Evolutionary conservation across 2,329 filamentous ascomycete species (phyloP), one percentile per base, ranked within the genome.

Genomic region (Bipolaris cookei): DNA sequence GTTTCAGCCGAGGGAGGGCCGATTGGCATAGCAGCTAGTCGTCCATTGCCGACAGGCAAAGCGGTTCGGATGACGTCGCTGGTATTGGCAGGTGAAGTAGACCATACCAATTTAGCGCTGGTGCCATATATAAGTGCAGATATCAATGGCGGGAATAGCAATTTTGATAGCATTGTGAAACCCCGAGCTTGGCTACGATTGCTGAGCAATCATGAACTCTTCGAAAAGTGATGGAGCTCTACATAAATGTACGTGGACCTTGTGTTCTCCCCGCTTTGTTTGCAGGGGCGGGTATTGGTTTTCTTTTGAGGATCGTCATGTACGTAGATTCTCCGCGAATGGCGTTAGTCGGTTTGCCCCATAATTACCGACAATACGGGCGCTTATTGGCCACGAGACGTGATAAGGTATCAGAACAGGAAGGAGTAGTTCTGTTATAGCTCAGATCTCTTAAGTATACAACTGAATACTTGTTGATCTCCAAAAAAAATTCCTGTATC

Each of bases 11-110:
- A 78, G 0, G 81, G 74, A 14, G 70, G 58, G 0, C 82, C 81
- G 52, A 80, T 80, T 0, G 79, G 75, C 28, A 83, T 76, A 2
- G 76, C 79, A 74, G 77, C 80, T 16, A 83, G 68, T 43, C 75
- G 77, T 1, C 81, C 81, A 70, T 83, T 84, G 11, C 82, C 82
- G n/a, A 83, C 61, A 0, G 79, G 78, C 61, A 81, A 83, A 2
- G 70, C 62, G 2, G 65, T 62, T 14, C 65, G 63, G 32, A 73
- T 69, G 13, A 74, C 56, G 23, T 67, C 62, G 30, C 50, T 61
- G 14, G 59, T 62, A 6, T 56, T 55, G 16, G 70, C 67, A 4
- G 71, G 66, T 1, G 45, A 35, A 0, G 55, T 57, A 0, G 70
- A 66, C 63, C 67, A 69, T 28, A 73, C 18, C 4, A 49, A 50